Conservation (phyloP, 1,284 basidiomycete genomes). For the Cryptococcus amylolentus region DNA sequence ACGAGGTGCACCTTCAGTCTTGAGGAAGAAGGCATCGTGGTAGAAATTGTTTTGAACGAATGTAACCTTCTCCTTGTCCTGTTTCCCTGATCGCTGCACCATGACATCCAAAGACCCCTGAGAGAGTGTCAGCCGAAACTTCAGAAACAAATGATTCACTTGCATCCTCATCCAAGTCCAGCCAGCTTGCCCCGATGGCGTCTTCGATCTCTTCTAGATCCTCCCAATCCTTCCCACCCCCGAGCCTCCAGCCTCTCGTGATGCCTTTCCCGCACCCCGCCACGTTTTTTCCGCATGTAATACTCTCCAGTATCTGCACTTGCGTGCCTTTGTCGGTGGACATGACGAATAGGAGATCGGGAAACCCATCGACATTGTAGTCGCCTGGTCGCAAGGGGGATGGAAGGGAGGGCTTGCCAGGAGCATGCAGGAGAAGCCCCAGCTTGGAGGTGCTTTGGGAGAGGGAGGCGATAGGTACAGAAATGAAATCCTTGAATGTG, state of each 20-base stretch:
- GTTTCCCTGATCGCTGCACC: conserved; percentile 73
- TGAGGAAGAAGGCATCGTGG: conserved; percentile 98
- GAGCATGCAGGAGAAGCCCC: conserved; percentile 61
- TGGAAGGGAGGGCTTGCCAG: conserved; percentile 61
- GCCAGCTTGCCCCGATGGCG: conserved; percentile 71
- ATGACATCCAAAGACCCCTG: conserved; percentile 91
- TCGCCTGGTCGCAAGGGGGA: conserved; percentile 81
- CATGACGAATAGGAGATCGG: conserved; percentile 76
- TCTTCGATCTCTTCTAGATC: conserved; percentile 68
- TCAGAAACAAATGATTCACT: conserved; percentile 37
- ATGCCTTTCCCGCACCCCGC: conserved; percentile 27
- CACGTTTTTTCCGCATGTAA: conserved; percentile 58
- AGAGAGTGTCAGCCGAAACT: neutral
- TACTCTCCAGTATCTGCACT: conserved; percentile 68
- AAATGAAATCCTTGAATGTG: conserved; percentile 34
- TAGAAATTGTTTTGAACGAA: conserved; percentile 98
- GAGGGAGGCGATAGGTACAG: conserved; percentile 64
- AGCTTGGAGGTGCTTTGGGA: conserved; percentile 52
- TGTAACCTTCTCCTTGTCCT: conserved; percentile 54
- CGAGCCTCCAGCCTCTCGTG: conserved; percentile 61
- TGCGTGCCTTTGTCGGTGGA: conserved; percentile 44
- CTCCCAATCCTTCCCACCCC: conserved; percentile 60
- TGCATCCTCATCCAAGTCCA: conserved; percentile 96
- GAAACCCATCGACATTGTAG: conserved; percentile 90
- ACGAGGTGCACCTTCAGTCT: conserved; percentile 70